Evolutionary conservation across 306 rosid genomes (phyloP), one percentile per base, ranked within the genome.

Genomic region (Begonia fuchsioides): DNA sequence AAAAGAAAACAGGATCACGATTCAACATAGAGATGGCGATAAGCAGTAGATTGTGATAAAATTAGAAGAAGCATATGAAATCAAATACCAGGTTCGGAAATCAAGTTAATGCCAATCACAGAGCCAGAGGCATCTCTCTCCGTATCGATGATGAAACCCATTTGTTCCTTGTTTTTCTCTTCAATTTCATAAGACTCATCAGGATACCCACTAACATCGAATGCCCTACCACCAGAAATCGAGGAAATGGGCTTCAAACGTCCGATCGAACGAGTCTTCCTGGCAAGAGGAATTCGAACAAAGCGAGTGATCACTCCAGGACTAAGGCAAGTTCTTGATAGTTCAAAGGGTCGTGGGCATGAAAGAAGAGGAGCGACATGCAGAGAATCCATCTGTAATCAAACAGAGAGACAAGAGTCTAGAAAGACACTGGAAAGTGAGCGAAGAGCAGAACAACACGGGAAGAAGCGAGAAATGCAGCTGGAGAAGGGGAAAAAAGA

Each of bases 91-190:
- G 78, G 43, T 0, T 59, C 51, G 17, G 74, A 65, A 57, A 52
- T 41, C 64, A 83, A 70, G 5, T 63, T 61, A 62, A 79, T 73
- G 13, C 78, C 86, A 26, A 80, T 39, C 11, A 76, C 54, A 45
- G 68, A 53, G 49, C 83, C 86, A 52, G 71, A 67, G 12, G 2
- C 72, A 35, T 80, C 94, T 1, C 32, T 58, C 64, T 76, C 79
- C 10, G 57, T 19, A 0, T 76, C 61, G 17, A 83, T 41, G 8
- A 59, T 6, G 8, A 61, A 65, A 64, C 70, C 67, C 0, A 39
- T 53, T 11, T 67, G 44, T 3, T 54, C 57, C 13, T 56, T 59
- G 6, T 18, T 9, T 10, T 17, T 56, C 0, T 75, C 70, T 44
- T 70, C 64, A 3, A 60, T 57, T 3, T 63, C 51, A 14, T 55